These are phyloP conservation scores for Eutrema japonicum DNA, from an alignment of 345 rosid genomes.

Conservation along the genomic window DNA sequence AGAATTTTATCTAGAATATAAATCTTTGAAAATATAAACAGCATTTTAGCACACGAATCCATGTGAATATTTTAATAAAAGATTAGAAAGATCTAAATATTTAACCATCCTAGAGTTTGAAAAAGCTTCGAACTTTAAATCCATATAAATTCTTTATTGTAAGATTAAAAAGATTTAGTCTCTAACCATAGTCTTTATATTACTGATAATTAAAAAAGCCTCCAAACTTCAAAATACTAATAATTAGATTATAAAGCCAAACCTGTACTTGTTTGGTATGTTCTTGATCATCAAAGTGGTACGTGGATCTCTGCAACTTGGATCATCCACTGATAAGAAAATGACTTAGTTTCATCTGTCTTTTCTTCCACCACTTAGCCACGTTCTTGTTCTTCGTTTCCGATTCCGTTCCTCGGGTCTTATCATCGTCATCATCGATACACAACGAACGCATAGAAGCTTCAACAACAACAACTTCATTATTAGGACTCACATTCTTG, in stretches of 20 bases:
- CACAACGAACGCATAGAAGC: slow-evolving; percentile 46
- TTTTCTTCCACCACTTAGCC: slow-evolving; percentile 59
- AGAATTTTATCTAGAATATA: slow-evolving; percentile 48
- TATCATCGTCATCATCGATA: slow-evolving; percentile 29
- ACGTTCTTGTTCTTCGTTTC: slow-evolving; percentile 29
- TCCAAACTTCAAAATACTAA: neutral
- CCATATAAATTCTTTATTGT: slow-evolving; percentile 13
- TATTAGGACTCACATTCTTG: slow-evolving; percentile 34
- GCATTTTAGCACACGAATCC: slow-evolving; percentile 40
- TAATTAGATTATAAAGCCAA: slow-evolving; percentile 17
- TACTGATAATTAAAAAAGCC: slow-evolving; percentile 1
- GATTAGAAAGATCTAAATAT: slow-evolving; percentile 33
- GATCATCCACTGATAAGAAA: slow-evolving; percentile 67
- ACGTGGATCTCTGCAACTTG: slow-evolving; percentile 52
- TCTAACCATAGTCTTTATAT: neutral
- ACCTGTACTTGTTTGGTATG: slow-evolving; percentile 51
- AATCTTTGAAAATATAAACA: slow-evolving; percentile 38
- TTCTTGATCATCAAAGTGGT: slow-evolving; percentile 50
- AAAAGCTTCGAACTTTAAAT: slow-evolving; percentile 34
- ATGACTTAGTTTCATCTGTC: slow-evolving; percentile 53
- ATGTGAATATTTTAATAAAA: slow-evolving; percentile 40
- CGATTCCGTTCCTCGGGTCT: slow-evolving; percentile 38
- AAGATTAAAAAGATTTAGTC: slow-evolving; percentile 12
- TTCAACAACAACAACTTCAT: slow-evolving; percentile 39
- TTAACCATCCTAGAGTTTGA: slow-evolving; percentile 16